Conservation (phyloP, 768 basidiomycete species). For the Paxillus rubicundulus region DNA sequence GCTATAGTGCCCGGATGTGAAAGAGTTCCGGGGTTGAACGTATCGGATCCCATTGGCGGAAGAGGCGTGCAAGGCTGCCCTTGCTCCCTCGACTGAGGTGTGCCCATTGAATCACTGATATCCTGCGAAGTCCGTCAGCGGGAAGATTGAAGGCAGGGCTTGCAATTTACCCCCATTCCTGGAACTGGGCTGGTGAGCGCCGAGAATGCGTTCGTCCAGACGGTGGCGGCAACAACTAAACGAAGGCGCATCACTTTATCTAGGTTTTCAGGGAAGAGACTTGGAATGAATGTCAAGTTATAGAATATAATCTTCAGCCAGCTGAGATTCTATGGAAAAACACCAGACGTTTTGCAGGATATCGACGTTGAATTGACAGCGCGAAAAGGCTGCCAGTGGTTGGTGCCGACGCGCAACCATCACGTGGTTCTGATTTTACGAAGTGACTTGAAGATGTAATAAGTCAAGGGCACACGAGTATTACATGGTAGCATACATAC, state of each 20-base stretch:
- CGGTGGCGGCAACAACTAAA: background rate
- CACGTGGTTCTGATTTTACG: background rate
- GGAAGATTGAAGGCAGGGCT: background rate
- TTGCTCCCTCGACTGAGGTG: background rate
- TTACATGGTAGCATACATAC: constrained; percentile 10
- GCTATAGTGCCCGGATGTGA: constrained; percentile 6
- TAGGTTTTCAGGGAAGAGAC: background rate
- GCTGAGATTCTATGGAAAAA: background rate
- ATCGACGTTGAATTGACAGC: too few relatives aligned
- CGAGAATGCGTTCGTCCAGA: background rate
- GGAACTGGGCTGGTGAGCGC: background rate
- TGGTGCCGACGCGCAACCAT: background rate
- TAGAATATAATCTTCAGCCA: background rate
- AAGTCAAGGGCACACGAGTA: constrained; percentile 6
- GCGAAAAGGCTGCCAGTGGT: too few relatives aligned
- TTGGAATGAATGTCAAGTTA: background rate
- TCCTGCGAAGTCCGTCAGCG: background rate
- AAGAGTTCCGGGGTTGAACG: constrained; percentile 8
- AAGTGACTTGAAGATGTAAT: background rate
- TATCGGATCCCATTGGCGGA: constrained; percentile 6
- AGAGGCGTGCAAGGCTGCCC: background rate
- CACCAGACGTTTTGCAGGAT: background rate
- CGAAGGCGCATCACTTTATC: background rate
- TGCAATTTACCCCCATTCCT: background rate
- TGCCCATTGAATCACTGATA: background rate